Conservation (phyloP, 257 asterid species). For the Mentha longifolia region DNA sequence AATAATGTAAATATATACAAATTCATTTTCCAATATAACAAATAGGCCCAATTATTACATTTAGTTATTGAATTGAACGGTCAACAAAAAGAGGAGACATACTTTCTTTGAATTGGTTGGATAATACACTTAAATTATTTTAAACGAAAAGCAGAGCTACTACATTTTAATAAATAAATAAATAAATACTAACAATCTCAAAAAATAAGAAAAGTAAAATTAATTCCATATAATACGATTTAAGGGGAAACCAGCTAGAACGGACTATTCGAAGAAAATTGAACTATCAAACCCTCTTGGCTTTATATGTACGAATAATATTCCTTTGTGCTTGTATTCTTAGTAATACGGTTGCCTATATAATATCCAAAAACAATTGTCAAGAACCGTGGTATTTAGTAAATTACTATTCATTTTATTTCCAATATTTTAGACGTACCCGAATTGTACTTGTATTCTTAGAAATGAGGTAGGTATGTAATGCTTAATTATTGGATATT, state of each 20-base stretch:
- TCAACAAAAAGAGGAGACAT: background rate
- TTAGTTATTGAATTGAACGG: background rate
- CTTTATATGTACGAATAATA: background rate
- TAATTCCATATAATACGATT: background rate
- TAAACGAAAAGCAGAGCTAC: background rate
- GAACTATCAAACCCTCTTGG: background rate
- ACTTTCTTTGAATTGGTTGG: background rate
- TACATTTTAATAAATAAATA: background rate
- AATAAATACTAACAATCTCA: too few species aligned
- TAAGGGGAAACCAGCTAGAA: background rate
- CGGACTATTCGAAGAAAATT: slow-evolving; percentile 2
- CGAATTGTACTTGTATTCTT: background rate
- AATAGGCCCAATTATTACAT: background rate
- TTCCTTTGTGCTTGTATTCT: background rate
- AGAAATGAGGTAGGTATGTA: background rate
- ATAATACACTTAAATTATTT: background rate
- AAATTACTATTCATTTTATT: background rate
- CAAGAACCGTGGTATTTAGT: too few species aligned
- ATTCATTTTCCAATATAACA: background rate
- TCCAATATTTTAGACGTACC: background rate
- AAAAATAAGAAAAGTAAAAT: too few species aligned
- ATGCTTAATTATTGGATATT: background rate
- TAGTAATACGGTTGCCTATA: too few species aligned
- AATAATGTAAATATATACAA: background rate
- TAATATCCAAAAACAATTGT: too few species aligned